Evolutionary conservation across 495 filamentous ascomycete species (phyloP), one percentile per base, ranked within the genome.

Genomic region (Hypoxylon crocopeplum): DNA sequence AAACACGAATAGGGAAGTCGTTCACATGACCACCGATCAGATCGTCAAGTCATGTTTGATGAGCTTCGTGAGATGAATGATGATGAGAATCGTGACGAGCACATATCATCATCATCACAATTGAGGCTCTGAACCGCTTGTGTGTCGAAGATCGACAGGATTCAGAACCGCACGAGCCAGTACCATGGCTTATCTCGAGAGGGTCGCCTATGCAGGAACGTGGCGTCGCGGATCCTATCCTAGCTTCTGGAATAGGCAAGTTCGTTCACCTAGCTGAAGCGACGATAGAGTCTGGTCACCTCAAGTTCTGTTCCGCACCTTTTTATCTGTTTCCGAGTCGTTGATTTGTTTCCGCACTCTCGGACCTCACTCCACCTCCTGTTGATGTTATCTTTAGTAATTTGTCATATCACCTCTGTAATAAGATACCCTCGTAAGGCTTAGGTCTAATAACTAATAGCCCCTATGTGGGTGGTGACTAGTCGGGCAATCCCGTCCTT

Each of bases 121-220:
- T 48, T 61, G 50, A 40, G 50, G 49, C 58, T 54, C 57, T 34
- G 24, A 32, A 42, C 12, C 39, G 11, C 24, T 32, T 16, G 40
- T 20, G 42, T 47, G 41, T 56, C 20, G 37, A 61, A n/a, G 58
- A 56, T 56, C 38, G 29, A 42, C 45, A 32, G 8, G 42, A 20
- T 40, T 49, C n/a, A 51, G 32, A 48, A 34, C 46, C 44, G 37
- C n/a, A 32, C 1, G n/a, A 47, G 3, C 44, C 24, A 11, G 44
- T 32, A 49, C 45, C 45, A 37, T 45, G 58, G 49, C 38, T 48
- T 54, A n/a, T 48, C 44, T 6, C 10, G n/a, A 29, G 37, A 21
- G 48, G 48, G 22, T 48, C 48, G 33, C 29, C 33, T 59, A 59
- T 52, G 56, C 48, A 51, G 48, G 25, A 30, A 40, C 38, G 50